Percentiles rank a stretch among this genome's conserved stretches.
phyloP scores from a whole-genome alignment of 2,329 filamentous ascomycete genomes.

The Beauveria medogensis region DNA sequence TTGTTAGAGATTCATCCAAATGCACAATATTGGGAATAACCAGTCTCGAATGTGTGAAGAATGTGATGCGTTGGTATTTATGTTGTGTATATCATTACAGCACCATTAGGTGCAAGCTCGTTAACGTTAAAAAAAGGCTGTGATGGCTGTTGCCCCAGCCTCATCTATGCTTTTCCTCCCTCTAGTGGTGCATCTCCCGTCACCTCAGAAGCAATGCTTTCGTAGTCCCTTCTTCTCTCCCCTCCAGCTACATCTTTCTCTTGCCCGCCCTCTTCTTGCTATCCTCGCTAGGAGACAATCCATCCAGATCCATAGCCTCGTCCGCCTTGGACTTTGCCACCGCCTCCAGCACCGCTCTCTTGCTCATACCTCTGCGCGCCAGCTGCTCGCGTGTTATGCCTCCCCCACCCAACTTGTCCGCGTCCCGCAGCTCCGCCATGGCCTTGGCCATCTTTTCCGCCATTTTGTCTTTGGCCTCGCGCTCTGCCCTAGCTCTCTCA shows the following conservation, averaged over 20 bases:
- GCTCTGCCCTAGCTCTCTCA: constrained; percentile 45
- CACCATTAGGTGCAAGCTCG: not conserved
- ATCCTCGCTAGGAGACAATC: constrained; percentile 38
- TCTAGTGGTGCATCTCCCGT: not conserved
- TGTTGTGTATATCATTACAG: constrained; percentile 7
- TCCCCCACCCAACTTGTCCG: constrained; percentile 38
- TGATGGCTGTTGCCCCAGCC: not conserved
- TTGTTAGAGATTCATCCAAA: too few relatives aligned
- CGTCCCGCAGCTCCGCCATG: constrained; percentile 10
- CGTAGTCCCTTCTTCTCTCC: not conserved
- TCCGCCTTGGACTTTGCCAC: constrained; percentile 32
- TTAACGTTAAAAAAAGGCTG: not conserved
- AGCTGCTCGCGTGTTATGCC: constrained; percentile 7
- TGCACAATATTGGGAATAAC: not conserved
- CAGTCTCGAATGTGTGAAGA: too few relatives aligned
- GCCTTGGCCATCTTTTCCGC: constrained; percentile 12
- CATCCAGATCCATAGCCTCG: constrained; percentile 50
- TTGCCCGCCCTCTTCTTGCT: constrained; percentile 44
- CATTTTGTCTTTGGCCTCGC: constrained; percentile 38
- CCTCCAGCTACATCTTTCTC: constrained; percentile 39
- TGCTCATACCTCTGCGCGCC: constrained; percentile 20
- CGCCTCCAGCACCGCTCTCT: constrained; percentile 32
- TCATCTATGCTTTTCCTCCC: not conserved
- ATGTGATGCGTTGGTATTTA: not conserved
- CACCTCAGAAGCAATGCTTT: not conserved